A percentile compares a stretch with the other conserved stretches of the same genome.
Conservation (phyloP, 2,329 filamentous ascomycete genomes). For the Arthrobotrys megalospora region DNA sequence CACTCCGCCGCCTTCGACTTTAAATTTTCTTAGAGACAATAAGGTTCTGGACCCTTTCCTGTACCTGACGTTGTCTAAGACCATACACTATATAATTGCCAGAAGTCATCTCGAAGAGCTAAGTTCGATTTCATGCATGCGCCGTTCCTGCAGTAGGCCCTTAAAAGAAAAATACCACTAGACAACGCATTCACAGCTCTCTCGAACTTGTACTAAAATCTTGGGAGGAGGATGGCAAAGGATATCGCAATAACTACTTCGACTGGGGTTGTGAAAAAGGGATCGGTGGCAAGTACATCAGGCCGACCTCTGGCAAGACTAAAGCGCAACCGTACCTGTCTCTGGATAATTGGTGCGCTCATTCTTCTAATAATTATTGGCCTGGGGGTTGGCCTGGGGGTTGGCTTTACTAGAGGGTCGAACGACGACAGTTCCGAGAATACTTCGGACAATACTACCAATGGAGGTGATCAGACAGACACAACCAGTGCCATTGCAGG, state of each 20-base stretch:
- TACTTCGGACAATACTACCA: neutral
- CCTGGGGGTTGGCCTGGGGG: slow-evolving; percentile 39
- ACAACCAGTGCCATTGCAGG: neutral
- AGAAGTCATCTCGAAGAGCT: neutral
- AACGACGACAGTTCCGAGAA: neutral
- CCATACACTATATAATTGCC: slow-evolving; percentile 16
- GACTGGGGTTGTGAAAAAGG: slow-evolving; percentile 48
- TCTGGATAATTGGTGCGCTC: slow-evolving; percentile 25
- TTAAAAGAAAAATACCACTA: slow-evolving; percentile 34
- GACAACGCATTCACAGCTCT: slow-evolving; percentile 39
- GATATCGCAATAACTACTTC: slow-evolving; percentile 50
- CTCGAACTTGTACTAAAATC: neutral
- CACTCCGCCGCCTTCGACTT: slow-evolving; percentile 10
- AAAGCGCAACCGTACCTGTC: slow-evolving; percentile 30
- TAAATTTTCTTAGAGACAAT: neutral
- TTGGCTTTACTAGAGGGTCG: slow-evolving; percentile 41
- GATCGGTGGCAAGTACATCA: slow-evolving; percentile 38
- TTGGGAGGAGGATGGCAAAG: slow-evolving; percentile 22
- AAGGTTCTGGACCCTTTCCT: slow-evolving; percentile 35
- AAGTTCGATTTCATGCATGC: slow-evolving; percentile 3
- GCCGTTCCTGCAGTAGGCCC: slow-evolving; percentile 7
- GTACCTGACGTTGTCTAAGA: slow-evolving; percentile 31
- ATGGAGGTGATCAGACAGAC: neutral
- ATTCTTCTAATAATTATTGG: slow-evolving; percentile 28
- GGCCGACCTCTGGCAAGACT: slow-evolving; percentile 24